Conservation (phyloP, 805 yeast species). For the Yamadazyma takamatsuzukensis region DNA sequence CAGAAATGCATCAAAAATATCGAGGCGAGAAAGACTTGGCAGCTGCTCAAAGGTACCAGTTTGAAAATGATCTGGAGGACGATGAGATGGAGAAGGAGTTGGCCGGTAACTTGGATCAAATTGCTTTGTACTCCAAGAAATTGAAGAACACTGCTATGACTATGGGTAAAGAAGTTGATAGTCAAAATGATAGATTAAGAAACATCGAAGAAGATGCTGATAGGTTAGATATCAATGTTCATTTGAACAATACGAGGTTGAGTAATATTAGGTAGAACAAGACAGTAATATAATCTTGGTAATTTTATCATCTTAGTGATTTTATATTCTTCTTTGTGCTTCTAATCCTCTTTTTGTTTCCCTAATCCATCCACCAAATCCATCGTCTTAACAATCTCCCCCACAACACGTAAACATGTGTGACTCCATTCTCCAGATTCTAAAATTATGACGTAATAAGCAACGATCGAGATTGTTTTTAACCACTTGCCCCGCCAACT, state of each 20-base stretch:
- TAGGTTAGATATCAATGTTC: slow-evolving; percentile 77
- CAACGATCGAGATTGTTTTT: too few relatives aligned
- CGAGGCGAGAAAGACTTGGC: slow-evolving; percentile 50
- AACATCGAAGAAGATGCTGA: slow-evolving; percentile 83
- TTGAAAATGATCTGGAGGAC: slow-evolving; percentile 89
- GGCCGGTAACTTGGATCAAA: slow-evolving; percentile 77
- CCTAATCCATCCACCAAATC: too few relatives aligned
- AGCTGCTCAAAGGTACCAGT: slow-evolving; percentile 68
- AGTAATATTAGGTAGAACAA: slow-evolving; percentile 43
- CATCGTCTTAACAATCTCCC: too few relatives aligned
- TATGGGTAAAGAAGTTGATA: slow-evolving; percentile 71
- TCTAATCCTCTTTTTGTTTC: too few relatives aligned
- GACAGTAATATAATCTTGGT: neutral
- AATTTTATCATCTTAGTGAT: too few relatives aligned
- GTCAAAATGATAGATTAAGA: slow-evolving; percentile 71
- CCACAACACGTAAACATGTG: too few relatives aligned
- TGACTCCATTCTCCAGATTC: too few relatives aligned
- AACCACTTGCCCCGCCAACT: too few relatives aligned
- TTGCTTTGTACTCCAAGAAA: slow-evolving; percentile 62
- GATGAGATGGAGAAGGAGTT: slow-evolving; percentile 89
- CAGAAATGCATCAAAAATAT: slow-evolving; percentile 43
- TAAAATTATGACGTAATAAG: too few relatives aligned
- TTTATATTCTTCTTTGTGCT: too few relatives aligned
- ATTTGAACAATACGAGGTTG: slow-evolving; percentile 67
- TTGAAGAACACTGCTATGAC: slow-evolving; percentile 70